phyloP scores from a whole-genome alignment of 371 early-diverging fungal species.

The Actinomortierella wolfii region DNA sequence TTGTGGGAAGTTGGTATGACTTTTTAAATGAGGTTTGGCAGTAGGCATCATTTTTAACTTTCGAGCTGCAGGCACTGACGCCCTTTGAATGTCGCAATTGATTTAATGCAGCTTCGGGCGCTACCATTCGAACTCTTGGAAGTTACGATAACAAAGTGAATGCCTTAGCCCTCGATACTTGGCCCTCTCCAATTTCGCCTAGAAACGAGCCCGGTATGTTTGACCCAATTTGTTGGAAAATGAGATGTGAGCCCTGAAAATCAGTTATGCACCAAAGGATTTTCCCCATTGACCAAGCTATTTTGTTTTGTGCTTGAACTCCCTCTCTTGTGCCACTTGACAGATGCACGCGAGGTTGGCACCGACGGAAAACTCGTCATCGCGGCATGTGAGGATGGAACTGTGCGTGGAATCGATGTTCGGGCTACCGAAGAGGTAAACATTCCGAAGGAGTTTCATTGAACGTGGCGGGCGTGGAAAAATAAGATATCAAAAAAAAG shows the following conservation, averaged over 20 bases:
- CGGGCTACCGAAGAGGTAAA: slow-evolving; percentile 61
- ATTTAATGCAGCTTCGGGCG: slow-evolving; percentile 49
- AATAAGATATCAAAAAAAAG: not conserved
- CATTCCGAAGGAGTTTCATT: too few species aligned
- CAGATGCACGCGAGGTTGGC: slow-evolving; percentile 57
- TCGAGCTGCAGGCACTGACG: too few species aligned
- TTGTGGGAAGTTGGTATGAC: slow-evolving; percentile 62
- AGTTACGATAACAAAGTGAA: slow-evolving; percentile 45
- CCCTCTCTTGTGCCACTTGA: not conserved
- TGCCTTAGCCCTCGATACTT: slow-evolving; percentile 22
- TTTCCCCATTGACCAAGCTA: not conserved
- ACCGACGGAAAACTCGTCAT: slow-evolving; percentile 55
- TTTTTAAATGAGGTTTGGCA: not conserved
- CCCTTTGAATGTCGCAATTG: too few species aligned
- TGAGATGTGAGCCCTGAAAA: too few species aligned
- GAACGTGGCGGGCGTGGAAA: not conserved
- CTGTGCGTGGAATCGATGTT: slow-evolving; percentile 54
- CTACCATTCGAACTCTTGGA: slow-evolving; percentile 50
- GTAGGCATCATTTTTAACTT: too few species aligned
- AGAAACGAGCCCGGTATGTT: slow-evolving; percentile 39
- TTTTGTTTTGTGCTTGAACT: slow-evolving; percentile 1
- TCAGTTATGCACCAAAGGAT: not conserved
- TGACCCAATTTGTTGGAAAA: slow-evolving; percentile 4
- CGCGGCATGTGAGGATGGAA: slow-evolving; percentile 53
- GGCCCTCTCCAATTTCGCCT: slow-evolving; percentile 19